These are phyloP conservation scores for Athelia psychrophila DNA, from an alignment of 1,284 basidiomycete species.

Conservation along the genomic window DNA sequence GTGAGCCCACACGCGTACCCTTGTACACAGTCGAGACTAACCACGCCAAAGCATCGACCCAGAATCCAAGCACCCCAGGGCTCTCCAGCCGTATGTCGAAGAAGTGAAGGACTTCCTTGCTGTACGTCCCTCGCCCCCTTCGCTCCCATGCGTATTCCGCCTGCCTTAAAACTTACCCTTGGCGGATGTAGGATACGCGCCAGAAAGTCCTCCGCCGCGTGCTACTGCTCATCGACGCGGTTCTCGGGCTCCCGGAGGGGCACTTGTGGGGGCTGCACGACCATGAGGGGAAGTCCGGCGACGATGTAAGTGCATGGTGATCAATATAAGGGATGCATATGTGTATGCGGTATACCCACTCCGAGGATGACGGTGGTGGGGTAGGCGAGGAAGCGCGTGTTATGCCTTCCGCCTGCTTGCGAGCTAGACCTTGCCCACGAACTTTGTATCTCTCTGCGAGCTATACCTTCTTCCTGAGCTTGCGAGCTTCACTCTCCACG, in stretches of 20 bases:
- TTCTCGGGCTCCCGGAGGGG: slow-evolving; percentile 30
- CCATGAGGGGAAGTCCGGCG: slow-evolving; percentile 22
- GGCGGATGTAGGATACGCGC: slow-evolving; percentile 20
- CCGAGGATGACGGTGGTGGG: too few relatives aligned
- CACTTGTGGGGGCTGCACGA: slow-evolving; percentile 30
- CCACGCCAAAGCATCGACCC: slow-evolving; percentile 25
- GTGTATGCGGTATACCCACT: too few relatives aligned
- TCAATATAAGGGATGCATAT: too few relatives aligned
- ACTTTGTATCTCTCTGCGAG: too few relatives aligned
- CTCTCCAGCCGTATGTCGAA: slow-evolving; percentile 28
- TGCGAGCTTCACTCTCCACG: too few relatives aligned
- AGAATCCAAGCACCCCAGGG: slow-evolving; percentile 22
- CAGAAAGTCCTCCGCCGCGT: slow-evolving; percentile 27
- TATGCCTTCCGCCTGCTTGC: too few relatives aligned
- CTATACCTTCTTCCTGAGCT: too few relatives aligned
- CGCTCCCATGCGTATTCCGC: not conserved
- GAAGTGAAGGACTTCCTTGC: slow-evolving; percentile 31
- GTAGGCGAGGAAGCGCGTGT: too few relatives aligned
- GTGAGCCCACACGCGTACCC: slow-evolving; percentile 9
- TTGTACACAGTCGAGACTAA: not conserved
- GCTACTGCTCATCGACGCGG: slow-evolving; percentile 25
- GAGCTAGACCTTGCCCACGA: too few relatives aligned
- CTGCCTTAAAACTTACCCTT: not conserved
- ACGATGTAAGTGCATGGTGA: slow-evolving; percentile 32
- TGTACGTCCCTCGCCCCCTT: slow-evolving; percentile 5